phyloP scores from a whole-genome alignment of 2,329 filamentous ascomycete species.

The Trichocomaceae sp. region DNA sequence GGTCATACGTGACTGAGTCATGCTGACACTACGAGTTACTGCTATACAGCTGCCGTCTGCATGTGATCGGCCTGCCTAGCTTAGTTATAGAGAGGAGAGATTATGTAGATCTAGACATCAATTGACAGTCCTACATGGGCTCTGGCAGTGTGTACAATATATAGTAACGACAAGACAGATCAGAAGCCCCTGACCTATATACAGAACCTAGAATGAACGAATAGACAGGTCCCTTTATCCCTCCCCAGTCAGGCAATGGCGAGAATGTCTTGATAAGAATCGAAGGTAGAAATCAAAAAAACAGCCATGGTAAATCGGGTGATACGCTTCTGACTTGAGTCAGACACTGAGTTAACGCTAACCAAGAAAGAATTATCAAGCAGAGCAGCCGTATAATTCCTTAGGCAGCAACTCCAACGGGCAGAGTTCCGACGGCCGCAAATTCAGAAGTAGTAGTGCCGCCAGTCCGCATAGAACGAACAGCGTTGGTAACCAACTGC shows the following conservation, averaged over 20 bases:
- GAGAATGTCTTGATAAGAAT: conserved; percentile 9
- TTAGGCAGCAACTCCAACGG: conserved; percentile 24
- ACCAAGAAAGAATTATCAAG: not conserved
- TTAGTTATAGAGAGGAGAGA: not conserved
- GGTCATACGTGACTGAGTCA: not conserved
- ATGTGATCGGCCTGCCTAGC: conserved; percentile 1
- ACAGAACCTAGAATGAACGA: not conserved
- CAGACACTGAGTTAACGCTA: conserved; percentile 2
- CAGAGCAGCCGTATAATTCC: not conserved
- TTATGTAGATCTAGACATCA: not conserved
- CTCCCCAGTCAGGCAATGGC: not conserved
- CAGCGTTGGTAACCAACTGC: not conserved
- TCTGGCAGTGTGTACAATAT: conserved; percentile 11
- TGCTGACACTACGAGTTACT: not conserved
- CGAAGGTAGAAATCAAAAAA: not conserved
- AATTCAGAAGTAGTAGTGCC: conserved; percentile 10
- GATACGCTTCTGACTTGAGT: not conserved
- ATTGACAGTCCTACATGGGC: conserved; percentile 12
- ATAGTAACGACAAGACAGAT: conserved; percentile 10
- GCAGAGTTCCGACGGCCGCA: conserved; percentile 12
- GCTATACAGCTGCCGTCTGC: not conserved
- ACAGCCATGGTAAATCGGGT: not conserved
- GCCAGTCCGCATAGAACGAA: conserved; percentile 13
- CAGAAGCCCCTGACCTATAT: not conserved
- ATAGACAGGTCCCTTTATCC: not conserved